These are phyloP conservation scores for Fusarium graminum DNA, from an alignment of 2,329 filamentous ascomycete species.

Conservation along the genomic window DNA sequence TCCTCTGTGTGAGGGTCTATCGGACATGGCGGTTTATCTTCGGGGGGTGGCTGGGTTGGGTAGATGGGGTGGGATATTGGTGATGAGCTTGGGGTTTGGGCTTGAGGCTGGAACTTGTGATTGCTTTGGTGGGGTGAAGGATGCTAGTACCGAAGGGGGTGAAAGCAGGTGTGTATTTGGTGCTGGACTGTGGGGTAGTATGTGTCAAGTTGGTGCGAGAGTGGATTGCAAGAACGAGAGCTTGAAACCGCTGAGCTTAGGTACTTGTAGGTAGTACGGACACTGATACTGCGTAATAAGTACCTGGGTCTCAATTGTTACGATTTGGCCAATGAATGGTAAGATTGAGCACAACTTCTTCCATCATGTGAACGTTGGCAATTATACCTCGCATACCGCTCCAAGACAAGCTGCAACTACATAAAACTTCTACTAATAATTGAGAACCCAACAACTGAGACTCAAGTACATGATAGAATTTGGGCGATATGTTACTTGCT, in stretches of 20 bases:
- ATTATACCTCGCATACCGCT: constrained; percentile 1
- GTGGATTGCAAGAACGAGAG: constrained; percentile 4
- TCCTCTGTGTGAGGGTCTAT: constrained; percentile 63
- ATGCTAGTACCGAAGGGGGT: constrained; percentile 19
- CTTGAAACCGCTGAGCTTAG: constrained; percentile 9
- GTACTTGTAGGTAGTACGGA: no score
- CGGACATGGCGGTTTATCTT: constrained; percentile 59
- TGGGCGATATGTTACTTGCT: constrained; percentile 10
- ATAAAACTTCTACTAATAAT: background rate
- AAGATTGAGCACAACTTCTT: background rate
- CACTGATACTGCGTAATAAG: no score
- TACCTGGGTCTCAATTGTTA: constrained; percentile 6
- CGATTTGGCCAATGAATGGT: constrained; percentile 26
- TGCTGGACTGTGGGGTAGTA: background rate
- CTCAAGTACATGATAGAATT: background rate
- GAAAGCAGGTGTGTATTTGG: background rate
- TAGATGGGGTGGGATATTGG: constrained; percentile 25
- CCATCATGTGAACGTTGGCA: constrained; percentile 14
- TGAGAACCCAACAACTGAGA: background rate
- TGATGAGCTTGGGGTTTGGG: constrained; percentile 35
- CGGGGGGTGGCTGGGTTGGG: constrained; percentile 16
- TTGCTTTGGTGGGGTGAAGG: constrained; percentile 38
- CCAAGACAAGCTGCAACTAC: background rate
- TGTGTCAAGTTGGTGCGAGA: constrained; percentile 11
- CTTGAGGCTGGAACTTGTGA: constrained; percentile 41